These are phyloP conservation scores for Mucor racemosus DNA, from an alignment of 371 early-diverging fungal genomes.

Conservation along the genomic window DNA sequence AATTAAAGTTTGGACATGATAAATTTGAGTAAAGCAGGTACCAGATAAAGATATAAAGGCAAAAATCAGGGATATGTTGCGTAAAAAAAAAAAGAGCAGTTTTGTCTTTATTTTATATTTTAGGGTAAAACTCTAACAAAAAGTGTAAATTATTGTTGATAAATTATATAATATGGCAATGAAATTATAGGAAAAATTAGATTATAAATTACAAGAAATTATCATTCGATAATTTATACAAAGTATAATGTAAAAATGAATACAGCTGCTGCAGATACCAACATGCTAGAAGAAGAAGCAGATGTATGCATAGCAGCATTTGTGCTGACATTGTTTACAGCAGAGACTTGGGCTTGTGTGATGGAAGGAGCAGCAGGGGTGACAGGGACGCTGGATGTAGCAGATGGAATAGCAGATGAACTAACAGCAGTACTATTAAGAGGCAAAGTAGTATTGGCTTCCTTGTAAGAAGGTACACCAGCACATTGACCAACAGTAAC, in stretches of 20 bases:
- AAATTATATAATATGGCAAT: constrained; percentile 2
- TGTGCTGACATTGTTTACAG: neutral
- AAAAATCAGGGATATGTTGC: too few species aligned
- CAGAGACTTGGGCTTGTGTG: neutral
- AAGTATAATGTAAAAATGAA: constrained; percentile 9
- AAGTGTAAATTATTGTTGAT: neutral
- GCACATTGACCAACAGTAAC: constrained; percentile 49
- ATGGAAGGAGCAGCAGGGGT: constrained; percentile 14
- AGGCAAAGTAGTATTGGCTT: constrained; percentile 24
- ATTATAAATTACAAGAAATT: constrained; percentile 2
- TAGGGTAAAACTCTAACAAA: neutral
- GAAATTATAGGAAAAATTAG: neutral
- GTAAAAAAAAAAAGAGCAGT: neutral
- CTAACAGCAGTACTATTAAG: constrained; percentile 18
- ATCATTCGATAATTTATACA: constrained; percentile 1
- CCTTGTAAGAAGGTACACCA: constrained; percentile 46
- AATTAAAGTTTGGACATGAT: too few species aligned
- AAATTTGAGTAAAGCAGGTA: too few species aligned
- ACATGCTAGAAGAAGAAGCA: neutral
- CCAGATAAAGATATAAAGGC: too few species aligned
- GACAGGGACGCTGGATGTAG: constrained; percentile 12
- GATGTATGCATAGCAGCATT: neutral
- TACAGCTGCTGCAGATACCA: constrained; percentile 1
- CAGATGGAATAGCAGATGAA: constrained; percentile 27
- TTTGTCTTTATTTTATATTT: neutral